phyloP scores from a whole-genome alignment of 2,329 filamentous ascomycete species.

The Colletotrichum tabaci region DNA sequence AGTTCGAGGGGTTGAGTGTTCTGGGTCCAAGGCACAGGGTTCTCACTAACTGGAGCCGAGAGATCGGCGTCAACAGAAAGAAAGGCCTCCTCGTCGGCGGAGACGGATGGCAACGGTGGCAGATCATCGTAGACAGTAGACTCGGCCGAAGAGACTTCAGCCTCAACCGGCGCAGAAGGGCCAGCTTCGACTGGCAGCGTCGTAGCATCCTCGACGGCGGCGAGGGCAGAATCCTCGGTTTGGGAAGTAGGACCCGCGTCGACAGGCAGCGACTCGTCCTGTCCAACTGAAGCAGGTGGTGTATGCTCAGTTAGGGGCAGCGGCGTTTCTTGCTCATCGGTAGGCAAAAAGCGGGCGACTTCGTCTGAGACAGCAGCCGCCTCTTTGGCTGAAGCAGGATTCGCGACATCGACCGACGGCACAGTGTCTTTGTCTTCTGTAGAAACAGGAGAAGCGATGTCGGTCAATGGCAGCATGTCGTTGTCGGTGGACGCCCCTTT shows the following conservation, averaged over 20 bases:
- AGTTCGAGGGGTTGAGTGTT: background rate
- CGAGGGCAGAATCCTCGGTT: background rate
- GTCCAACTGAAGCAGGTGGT: background rate
- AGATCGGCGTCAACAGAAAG: background rate
- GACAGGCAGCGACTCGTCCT: background rate
- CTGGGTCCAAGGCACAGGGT: background rate
- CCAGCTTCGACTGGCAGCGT: background rate
- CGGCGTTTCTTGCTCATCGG: background rate
- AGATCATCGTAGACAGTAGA: background rate
- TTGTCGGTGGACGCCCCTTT: constrained; percentile 7
- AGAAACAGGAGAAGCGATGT: constrained; percentile 7
- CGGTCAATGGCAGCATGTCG: background rate
- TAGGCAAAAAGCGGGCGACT: background rate
- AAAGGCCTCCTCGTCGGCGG: background rate
- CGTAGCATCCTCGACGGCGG: background rate
- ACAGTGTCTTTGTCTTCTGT: background rate
- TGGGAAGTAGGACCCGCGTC: background rate
- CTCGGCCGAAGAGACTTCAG: background rate
- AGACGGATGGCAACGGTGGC: background rate
- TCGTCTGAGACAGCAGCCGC: background rate
- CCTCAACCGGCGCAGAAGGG: background rate
- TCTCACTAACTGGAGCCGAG: background rate
- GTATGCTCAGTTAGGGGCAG: background rate
- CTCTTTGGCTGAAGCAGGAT: background rate
- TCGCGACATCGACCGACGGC: background rate